These are phyloP conservation scores for Jatropha podagrica DNA, from an alignment of 441 rosid species.

Conservation along the genomic window DNA sequence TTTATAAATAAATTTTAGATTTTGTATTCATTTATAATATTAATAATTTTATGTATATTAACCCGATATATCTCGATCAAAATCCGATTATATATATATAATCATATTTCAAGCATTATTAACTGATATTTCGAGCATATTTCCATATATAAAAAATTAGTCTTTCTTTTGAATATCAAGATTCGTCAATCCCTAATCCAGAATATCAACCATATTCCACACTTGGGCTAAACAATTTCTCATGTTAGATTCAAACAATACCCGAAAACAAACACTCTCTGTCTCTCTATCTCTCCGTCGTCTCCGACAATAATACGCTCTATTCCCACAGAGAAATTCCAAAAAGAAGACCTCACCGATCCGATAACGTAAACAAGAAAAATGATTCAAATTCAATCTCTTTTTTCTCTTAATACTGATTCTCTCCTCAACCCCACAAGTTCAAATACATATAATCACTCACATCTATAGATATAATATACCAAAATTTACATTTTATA, in stretches of 20 bases:
- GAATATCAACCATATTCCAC: neutral
- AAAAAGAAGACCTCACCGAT: neutral
- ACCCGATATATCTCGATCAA: too few species aligned
- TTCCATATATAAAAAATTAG: too few species aligned
- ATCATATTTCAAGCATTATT: too few species aligned
- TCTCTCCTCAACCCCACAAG: neutral
- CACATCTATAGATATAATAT: neutral
- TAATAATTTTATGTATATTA: too few species aligned
- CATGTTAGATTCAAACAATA: neutral
- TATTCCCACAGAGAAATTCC: neutral
- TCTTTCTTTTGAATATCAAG: too few species aligned
- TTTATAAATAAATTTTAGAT: too few species aligned
- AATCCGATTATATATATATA: too few species aligned
- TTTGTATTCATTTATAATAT: too few species aligned
- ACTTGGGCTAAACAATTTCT: neutral
- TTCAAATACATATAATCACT: neutral
- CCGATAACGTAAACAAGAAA: neutral
- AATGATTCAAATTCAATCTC: neutral
- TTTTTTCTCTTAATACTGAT: neutral
- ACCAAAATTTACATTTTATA: neutral
- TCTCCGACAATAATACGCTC: neutral
- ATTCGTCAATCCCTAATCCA: neutral
- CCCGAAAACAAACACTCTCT: neutral
- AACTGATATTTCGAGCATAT: too few species aligned
- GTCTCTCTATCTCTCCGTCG: neutral